Base-by-base conservation (phyloP, 2,329 filamentous ascomycete species). In the Achaetomium macrosporum region DNA sequence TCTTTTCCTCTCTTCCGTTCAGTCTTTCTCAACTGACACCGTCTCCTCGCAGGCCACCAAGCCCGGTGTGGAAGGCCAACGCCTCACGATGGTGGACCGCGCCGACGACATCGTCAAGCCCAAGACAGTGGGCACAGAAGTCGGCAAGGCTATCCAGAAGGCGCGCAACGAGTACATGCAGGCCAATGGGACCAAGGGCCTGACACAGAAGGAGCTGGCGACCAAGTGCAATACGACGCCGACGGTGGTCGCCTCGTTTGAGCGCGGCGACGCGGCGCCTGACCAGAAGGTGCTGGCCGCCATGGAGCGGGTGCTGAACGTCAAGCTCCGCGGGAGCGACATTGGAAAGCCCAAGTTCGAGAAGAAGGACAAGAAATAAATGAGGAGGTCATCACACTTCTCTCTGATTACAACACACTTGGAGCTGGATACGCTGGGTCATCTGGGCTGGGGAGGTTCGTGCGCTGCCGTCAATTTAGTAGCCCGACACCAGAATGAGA, bases 21-120 rank as follows among this genome's bases (percentile, higher is more conserved):
- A 15, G 4, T 25, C 13, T 29, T 5, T 19, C 10, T 19, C 25
- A 20, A 45, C 31, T 10, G 8, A 15, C 16, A 19, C 16, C 47
- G 36, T 16, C 15, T n/a, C 29, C 2, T 10, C 16, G 25, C 60
- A 79, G 74, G 68, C 76, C 59, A 72, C 76, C 65, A 77, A 76
- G 66, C 59, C 73, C 55, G 75, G 73, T 57, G 78, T 77, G 61
- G 92, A 97, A 74, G 93, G 93, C 64, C 93, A 99, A 76, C 91
- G 89, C 69, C 80, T 97, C 61, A 97, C 93, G 62, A 96, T 97
- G 78, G 91, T 99, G 71, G 93, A 97, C 79, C 91, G 92, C 63
- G 85, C 84, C 69, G 91, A 97, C 77, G 93, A 96, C 70, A 96
- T 96, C 74, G 86, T 97, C 74, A 96, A 96, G 77, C 91, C 90